Conservation (phyloP, 768 basidiomycete species). For the Trametes gibbosa region DNA sequence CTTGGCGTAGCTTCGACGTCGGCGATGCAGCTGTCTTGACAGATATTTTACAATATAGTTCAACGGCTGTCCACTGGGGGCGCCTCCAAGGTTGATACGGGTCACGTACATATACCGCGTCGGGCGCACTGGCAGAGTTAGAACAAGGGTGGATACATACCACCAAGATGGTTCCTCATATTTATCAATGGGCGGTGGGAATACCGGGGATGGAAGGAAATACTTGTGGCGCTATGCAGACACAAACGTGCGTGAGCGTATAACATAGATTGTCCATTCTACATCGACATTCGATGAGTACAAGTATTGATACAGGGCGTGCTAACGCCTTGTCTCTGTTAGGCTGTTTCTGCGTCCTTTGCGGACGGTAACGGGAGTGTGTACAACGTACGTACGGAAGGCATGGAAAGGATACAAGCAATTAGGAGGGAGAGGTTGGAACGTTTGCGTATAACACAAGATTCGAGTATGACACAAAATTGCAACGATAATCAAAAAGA, state of each 20-base stretch:
- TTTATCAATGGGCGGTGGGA: too few relatives aligned
- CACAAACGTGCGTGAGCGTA: slow-evolving; percentile 1
- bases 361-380: neutral
- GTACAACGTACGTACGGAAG: neutral
- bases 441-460: neutral
- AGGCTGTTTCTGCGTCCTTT: slow-evolving; percentile 9
- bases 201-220: neutral
- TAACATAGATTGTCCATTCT: neutral
- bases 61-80: neutral
- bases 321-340: slow-evolving; percentile 3
- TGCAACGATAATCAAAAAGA: neutral
- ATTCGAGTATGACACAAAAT: neutral
- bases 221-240: neutral
- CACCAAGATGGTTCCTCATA: too few relatives aligned
- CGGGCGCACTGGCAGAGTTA: too few relatives aligned
- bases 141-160: too few relatives aligned
- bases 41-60: neutral
- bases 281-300: neutral
- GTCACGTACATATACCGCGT: neutral
- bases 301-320: slow-evolving; percentile 6
- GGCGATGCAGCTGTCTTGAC: neutral
- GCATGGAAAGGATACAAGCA: slow-evolving; percentile 5
- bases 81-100: neutral
- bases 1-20: neutral
- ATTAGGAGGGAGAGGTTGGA: neutral